Evolutionary conservation across 2,329 filamentous ascomycete species (phyloP).

Genomic region (Grosmannia serpens): DNA sequence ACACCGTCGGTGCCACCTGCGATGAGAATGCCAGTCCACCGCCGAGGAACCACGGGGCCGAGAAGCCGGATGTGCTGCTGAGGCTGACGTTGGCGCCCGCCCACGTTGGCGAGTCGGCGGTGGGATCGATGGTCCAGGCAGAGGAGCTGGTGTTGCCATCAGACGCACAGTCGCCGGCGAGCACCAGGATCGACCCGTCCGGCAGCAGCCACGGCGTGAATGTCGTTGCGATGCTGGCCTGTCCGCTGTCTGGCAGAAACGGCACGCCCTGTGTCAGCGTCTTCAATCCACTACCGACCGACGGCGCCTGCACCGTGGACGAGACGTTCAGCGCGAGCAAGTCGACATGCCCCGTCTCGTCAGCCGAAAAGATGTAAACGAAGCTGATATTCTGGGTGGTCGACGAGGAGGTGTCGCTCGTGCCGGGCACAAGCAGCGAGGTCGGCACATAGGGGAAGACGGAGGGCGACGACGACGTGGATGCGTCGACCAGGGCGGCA

Average conservation of each 20-base stretch:
- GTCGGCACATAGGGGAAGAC: constrained; percentile 68
- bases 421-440: constrained; percentile 48
- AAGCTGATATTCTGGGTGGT: constrained; percentile 20
- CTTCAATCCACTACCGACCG: constrained; percentile 23
- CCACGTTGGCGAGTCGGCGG: constrained; percentile 7
- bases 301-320: constrained; percentile 36
- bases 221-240: constrained; percentile 31
- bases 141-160: constrained; percentile 29
- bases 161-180: constrained; percentile 57
- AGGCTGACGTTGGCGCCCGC: not conserved
- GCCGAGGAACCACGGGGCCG: constrained; percentile 40
- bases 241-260: constrained; percentile 40
- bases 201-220: constrained; percentile 59
- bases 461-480: constrained; percentile 23
- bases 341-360: constrained; percentile 27
- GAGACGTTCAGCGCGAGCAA: constrained; percentile 59
- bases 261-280: constrained; percentile 47
- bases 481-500: not conserved
- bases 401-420: constrained; percentile 22
- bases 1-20: constrained; percentile 39
- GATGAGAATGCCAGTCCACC: constrained; percentile 56
- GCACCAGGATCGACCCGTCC: constrained; percentile 60
- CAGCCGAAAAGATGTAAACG: constrained; percentile 60
- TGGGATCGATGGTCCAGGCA: constrained; percentile 57
- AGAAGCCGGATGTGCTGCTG: not conserved